Percentiles rank a stretch among this genome's conserved stretches.
phyloP scores from a whole-genome alignment of 352 stramenopile species.

The Thraustochytrium sp. region DNA sequence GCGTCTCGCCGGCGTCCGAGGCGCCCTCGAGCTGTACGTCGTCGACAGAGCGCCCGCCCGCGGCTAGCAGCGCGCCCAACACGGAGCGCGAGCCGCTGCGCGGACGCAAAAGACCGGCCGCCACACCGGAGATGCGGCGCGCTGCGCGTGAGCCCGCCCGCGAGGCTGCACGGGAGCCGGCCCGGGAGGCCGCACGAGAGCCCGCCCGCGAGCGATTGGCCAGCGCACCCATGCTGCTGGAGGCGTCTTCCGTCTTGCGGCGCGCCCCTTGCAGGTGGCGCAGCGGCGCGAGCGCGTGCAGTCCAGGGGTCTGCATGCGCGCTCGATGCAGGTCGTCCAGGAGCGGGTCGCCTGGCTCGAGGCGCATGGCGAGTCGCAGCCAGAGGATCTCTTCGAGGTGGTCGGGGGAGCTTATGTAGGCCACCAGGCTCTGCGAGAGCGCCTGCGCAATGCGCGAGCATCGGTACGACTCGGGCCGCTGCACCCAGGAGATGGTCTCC shows the following conservation, averaged over 20 bases:
- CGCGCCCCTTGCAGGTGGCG: background rate
- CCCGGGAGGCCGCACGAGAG: background rate
- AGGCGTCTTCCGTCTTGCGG: no score
- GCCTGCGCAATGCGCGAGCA: background rate
- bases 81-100: no score
- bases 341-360: background rate
- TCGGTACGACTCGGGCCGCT: background rate
- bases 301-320: background rate
- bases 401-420: background rate
- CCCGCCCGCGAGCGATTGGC: background rate
- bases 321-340: background rate
- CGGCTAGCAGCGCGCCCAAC: no score
- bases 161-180: background rate
- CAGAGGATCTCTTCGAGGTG: constrained; percentile 19
- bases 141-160: background rate
- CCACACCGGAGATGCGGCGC: no score
- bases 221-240: no score
- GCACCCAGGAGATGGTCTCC: background rate
- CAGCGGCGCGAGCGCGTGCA: background rate
- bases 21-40: background rate
- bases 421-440: background rate
- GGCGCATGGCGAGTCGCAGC: background rate
- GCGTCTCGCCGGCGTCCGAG: background rate
- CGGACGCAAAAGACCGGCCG: no score
- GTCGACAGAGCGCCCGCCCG: no score